These are phyloP conservation scores for Ensete glaucum DNA, from an alignment of 176 grass and related monocot genomes.

Conservation along the genomic window DNA sequence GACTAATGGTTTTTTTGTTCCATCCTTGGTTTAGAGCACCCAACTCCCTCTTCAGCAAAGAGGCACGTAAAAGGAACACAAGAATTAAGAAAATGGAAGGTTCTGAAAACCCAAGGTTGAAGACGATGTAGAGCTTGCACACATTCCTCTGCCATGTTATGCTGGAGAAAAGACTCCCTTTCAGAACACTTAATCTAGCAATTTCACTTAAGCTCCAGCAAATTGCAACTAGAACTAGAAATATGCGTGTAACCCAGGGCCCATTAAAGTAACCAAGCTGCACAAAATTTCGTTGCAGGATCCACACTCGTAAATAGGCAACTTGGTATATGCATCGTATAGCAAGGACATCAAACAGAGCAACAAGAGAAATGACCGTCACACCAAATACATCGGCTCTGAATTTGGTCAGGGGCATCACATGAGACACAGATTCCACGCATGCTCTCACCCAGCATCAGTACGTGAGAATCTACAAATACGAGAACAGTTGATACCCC, in stretches of 20 bases:
- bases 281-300: conserved; percentile 31
- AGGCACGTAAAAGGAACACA: conserved; percentile 65
- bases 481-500: not conserved
- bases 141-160: conserved; percentile 47
- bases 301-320: conserved; percentile 44
- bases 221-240: conserved; percentile 67
- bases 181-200: conserved; percentile 63
- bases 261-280: conserved; percentile 88
- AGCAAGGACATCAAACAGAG: conserved; percentile 46
- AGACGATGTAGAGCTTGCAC: conserved; percentile 75
- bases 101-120: conserved; percentile 92
- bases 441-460: conserved; percentile 58
- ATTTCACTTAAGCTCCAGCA: conserved; percentile 75
- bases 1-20: conserved; percentile 71
- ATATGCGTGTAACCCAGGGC: conserved; percentile 65
- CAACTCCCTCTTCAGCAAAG: conserved; percentile 57
- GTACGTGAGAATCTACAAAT: not conserved
- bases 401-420: conserved; percentile 92
- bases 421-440: conserved; percentile 78
- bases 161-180: conserved; percentile 56
- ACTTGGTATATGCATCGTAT: conserved; percentile 55
- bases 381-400: conserved; percentile 86
- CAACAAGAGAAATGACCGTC: conserved; percentile 54
- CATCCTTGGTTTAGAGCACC: conserved; percentile 63
- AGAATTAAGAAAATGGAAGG: conserved; percentile 76